These are phyloP conservation scores for Xylariaceae sp. DNA, from an alignment of 2,329 filamentous ascomycete genomes.

Conservation along the genomic window DNA sequence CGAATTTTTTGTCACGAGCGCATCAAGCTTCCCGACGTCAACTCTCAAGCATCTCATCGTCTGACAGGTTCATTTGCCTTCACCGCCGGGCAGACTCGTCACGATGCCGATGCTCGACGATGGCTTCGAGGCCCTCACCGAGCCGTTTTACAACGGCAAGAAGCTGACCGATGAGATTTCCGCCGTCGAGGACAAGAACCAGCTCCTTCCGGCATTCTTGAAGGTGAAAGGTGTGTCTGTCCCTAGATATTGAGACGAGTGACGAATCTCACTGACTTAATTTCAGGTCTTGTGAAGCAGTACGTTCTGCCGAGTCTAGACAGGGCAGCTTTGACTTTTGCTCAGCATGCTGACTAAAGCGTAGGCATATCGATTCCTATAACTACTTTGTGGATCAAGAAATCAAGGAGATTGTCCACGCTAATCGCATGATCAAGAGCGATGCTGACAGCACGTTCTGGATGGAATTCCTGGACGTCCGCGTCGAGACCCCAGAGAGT, in stretches of 20 bases:
- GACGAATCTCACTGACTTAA: constrained; percentile 5
- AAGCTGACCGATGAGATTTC: constrained; percentile 62
- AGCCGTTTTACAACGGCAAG: constrained; percentile 66
- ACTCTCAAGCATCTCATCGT: too few relatives aligned
- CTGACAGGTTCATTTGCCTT: too few relatives aligned
- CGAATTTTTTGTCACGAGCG: too few relatives aligned
- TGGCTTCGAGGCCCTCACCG: constrained; percentile 62
- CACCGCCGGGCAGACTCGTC: constrained; percentile 9
- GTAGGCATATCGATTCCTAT: constrained; percentile 88
- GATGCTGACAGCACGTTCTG: constrained; percentile 92
- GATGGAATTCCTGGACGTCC: constrained; percentile 89
- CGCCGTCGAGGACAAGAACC: constrained; percentile 84
- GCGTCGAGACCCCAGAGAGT: constrained; percentile 76
- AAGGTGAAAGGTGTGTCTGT: constrained; percentile 74
- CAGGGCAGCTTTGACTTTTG: background rate
- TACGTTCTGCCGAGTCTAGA: constrained; percentile 32
- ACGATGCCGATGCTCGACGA: constrained; percentile 55
- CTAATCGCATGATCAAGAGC: constrained; percentile 83
- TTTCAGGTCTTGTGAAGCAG: constrained; percentile 73
- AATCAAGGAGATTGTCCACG: constrained; percentile 92
- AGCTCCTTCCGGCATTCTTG: constrained; percentile 91
- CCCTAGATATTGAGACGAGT: constrained; percentile 6
- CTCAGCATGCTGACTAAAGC: constrained; percentile 10
- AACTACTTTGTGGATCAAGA: constrained; percentile 98
- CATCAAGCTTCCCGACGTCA: too few relatives aligned